phyloP scores from a whole-genome alignment of 805 yeast species.

The Komagataella populi region DNA sequence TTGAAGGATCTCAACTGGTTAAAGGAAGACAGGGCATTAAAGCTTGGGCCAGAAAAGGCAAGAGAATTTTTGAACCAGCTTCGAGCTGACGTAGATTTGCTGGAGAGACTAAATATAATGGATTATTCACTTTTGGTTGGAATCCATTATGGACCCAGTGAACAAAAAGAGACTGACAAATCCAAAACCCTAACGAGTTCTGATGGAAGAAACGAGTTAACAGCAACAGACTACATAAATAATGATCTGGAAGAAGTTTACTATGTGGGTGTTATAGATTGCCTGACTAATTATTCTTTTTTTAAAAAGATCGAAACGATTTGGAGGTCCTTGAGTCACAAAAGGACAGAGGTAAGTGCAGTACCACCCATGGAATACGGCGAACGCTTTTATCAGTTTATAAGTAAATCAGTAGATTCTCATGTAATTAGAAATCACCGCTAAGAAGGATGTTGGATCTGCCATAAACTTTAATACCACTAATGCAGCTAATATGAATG shows the following conservation, averaged over 20 bases:
- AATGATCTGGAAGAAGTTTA: conserved; percentile 58
- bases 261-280: conserved; percentile 89
- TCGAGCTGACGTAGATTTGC: conserved; percentile 56
- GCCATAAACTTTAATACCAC: too few relatives aligned
- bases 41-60: conserved; percentile 62
- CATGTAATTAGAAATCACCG: neutral
- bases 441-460: neutral
- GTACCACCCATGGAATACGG: conserved; percentile 89
- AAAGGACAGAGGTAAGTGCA: conserved; percentile 66
- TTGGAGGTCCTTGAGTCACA: conserved; percentile 63
- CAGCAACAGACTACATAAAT: conserved; percentile 31
- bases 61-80: conserved; percentile 54
- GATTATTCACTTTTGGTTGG: conserved; percentile 89
- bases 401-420: conserved; percentile 17
- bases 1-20: conserved; percentile 87
- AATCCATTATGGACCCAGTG: conserved; percentile 41
- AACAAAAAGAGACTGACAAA: conserved; percentile 38
- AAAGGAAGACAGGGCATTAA: conserved; percentile 45
- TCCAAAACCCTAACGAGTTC: neutral
- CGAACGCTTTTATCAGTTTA: conserved; percentile 65
- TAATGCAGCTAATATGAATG: too few relatives aligned
- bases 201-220: conserved; percentile 2
- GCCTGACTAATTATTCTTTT: conserved; percentile 68
- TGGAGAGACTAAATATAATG: conserved; percentile 77
- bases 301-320: conserved; percentile 75